Base-by-base conservation (phyloP, 257 asterid species). In the Asclepias syriaca region DNA sequence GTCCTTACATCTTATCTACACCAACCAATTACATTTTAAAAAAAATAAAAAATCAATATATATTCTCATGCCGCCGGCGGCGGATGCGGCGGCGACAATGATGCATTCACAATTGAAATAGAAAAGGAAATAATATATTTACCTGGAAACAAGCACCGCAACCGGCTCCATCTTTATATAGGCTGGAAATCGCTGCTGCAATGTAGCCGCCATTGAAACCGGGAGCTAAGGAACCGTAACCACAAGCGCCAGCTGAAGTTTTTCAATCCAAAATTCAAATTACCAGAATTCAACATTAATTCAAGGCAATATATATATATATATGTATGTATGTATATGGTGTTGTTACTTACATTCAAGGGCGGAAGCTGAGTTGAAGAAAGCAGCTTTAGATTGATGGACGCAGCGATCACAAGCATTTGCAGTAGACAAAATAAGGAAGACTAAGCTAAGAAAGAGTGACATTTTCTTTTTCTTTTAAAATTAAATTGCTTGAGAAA, bases 71-170 rank as follows among this genome's bases (percentile, higher is more conserved):
- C 32, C 32, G 32, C 32, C 32, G 2, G 32, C 32, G 32, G 32
- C 1, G 32, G 32, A 1, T 29, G 32, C 34, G 8, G 45, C 3
- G 6, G 0, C 45, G 45, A 6, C 1, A 2, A 24, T 56, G 7
- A 34, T 55, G 12, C 22, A 34, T 15, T 37, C 19, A 21, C 5
- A 19, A n/a, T 57, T 1, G 18, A 21, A 16, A 6, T 6, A 29
- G 16, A n/a, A 40, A 53, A 18, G 24, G 2, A 27, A 24, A 27
- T 6, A 29, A 11, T 24, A 24, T 59, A 51, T 27, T 40, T 14
- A 87, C 93, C 89, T 89, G 97, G 81, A 89, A 93, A 81, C 97
- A 93, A 2, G 96, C 97, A 4, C 97, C 96, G 63, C 98, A 93
- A 1, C 88, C 97, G 65, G 93, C 94, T 43, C 97, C 98, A 0